Evolutionary conservation across 2,329 filamentous ascomycete species (phyloP).

Genomic region (Myriosclerotinia curreyana): DNA sequence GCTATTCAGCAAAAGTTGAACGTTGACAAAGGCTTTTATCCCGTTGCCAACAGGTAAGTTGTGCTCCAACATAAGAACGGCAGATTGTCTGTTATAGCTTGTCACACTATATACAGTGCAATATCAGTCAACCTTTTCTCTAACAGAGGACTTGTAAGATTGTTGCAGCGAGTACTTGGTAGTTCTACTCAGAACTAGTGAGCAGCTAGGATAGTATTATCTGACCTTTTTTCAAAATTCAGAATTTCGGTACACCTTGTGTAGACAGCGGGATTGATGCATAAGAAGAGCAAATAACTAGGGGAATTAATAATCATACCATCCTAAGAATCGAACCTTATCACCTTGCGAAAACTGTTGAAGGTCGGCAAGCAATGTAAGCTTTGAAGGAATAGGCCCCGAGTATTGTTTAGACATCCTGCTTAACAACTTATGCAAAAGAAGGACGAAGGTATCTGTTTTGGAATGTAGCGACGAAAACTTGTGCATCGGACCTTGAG

Average conservation of each 20-base stretch:
- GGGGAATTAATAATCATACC: conserved; percentile 55
- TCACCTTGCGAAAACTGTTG: conserved; percentile 40
- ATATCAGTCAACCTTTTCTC: conserved; percentile 12
- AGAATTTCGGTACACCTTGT: background rate
- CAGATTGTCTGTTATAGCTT: conserved; percentile 54
- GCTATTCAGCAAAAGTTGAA: conserved; percentile 66
- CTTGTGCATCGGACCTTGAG: no score
- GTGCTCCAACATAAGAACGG: conserved; percentile 66
- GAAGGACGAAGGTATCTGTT: background rate
- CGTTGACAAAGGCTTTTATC: conserved; percentile 60
- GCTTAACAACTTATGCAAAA: background rate
- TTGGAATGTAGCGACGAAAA: no score
- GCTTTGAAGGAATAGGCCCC: conserved; percentile 34
- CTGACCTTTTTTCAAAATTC: background rate
- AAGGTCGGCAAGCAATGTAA: conserved; percentile 37
- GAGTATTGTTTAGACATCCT: conserved; percentile 30
- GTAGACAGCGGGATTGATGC: background rate
- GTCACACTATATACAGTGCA: conserved; percentile 49
- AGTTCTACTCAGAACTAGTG: background rate
- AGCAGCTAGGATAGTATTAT: background rate
- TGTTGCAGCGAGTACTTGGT: conserved; percentile 1
- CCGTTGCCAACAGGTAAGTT: conserved; percentile 51
- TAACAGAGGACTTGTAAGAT: background rate
- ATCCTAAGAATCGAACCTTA: conserved; percentile 92
- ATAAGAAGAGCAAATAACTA: background rate